Percentiles rank a stretch among this genome's conserved stretches.
phyloP scores from a whole-genome alignment of 805 yeast genomes.

The Ogataea populi-albae region DNA sequence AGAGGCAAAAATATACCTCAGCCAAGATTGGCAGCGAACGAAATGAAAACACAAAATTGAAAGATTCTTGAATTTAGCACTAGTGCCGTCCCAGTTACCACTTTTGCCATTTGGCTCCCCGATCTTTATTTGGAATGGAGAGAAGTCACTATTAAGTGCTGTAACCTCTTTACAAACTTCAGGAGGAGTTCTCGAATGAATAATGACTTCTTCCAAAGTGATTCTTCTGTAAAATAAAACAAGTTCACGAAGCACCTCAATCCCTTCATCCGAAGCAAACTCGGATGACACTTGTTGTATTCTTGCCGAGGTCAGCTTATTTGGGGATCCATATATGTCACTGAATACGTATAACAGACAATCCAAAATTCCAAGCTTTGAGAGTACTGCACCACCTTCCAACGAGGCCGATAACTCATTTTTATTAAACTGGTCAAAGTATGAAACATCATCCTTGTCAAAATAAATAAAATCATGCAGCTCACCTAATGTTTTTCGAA shows the following conservation, averaged over 20 bases:
- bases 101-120: conserved; percentile 39
- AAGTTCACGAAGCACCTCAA: conserved; percentile 39
- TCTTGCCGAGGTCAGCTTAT: conserved; percentile 46
- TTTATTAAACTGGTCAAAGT: conserved; percentile 34
- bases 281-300: conserved; percentile 39
- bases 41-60: conserved; percentile 52
- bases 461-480: conserved; percentile 29
- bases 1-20: conserved; percentile 31
- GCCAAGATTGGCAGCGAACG: conserved; percentile 45
- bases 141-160: conserved; percentile 32
- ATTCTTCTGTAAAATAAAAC: conserved; percentile 48
- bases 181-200: conserved; percentile 49
- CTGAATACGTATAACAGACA: conserved; percentile 51
- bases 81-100: conserved; percentile 41
- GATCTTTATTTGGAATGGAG: conserved; percentile 43
- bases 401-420: conserved; percentile 19
- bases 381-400: conserved; percentile 34
- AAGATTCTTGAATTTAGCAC: conserved; percentile 62
- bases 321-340: conserved; percentile 55
- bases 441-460: conserved; percentile 33
- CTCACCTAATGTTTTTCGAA: conserved; percentile 14
- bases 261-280: conserved; percentile 43
- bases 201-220: conserved; percentile 53
- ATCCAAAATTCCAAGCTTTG: conserved; percentile 37
- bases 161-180: conserved; percentile 41